Base-by-base conservation (phyloP, 2,329 filamentous ascomycete genomes). In the Truncatella angustata region DNA sequence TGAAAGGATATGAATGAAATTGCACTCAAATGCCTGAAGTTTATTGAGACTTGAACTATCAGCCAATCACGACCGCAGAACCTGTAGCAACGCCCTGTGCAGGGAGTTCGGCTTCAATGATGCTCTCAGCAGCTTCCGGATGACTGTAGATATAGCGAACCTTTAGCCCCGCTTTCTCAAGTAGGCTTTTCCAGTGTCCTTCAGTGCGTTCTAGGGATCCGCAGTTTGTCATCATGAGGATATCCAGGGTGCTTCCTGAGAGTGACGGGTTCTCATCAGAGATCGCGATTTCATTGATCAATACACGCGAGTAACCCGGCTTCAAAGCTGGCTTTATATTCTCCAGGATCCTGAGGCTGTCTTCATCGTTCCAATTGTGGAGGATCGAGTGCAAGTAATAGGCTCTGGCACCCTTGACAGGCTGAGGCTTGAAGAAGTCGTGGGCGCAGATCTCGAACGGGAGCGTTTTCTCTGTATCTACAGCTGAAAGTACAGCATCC, bases 321-420 rank as follows among this genome's bases (percentile, higher is more conserved):
- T 32, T 85, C 73, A 84, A 83, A 2, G 71, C 78, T 58, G 84
- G 81, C 18, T 83, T 75, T 1, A 54, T 51, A 9, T 71, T 60
- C 18, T 55, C 53, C 9, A 75, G 52, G 26, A 74, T 73, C 14
- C 55, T 37, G 4, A 55, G 18, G 0, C 64, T 64, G 16, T 65
- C 57, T 9, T 57, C 58, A 46, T 75, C 67, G 0, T 67, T 61
- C 70, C 69, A 75, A 53, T 75, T 70, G 35, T 75, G 72, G 9
- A 75, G 62, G 14, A 75, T 60, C 1, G 56, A 60, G 34, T 65
- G 58, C 9, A 69, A 55, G 54, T 63, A 70, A 49, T 71, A 71
- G 2, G 60, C 62, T 3, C 64, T 63, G 20, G 63, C 20, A 26
- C 44, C 30, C 35, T 50, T 30, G 16, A 26, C 16, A 5, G 67